phyloP scores from a whole-genome alignment of 331 rosid genomes.

The Saraca asoca region DNA sequence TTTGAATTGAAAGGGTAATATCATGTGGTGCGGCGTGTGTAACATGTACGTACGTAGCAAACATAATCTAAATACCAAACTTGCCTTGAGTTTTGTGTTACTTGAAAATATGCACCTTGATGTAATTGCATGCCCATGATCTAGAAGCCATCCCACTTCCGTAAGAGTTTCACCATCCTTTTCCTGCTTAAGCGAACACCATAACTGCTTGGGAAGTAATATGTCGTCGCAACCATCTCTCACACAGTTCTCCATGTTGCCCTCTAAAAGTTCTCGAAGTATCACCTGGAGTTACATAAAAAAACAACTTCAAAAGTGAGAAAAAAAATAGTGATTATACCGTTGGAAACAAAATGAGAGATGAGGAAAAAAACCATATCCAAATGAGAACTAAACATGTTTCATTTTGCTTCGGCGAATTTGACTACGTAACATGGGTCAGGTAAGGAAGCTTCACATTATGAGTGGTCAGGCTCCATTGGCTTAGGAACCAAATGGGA shows the following conservation, averaged over 20 bases:
- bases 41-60: too few relatives aligned
- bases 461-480: too few relatives aligned
- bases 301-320: background rate
- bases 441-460: too few relatives aligned
- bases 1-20: too few relatives aligned
- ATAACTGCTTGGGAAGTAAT: constrained; percentile 86
- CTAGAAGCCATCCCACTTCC: constrained; percentile 91
- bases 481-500: too few relatives aligned
- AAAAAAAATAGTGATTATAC: too few relatives aligned
- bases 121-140: constrained; percentile 67
- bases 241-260: constrained; percentile 36
- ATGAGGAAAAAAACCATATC: too few relatives aligned
- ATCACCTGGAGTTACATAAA: constrained; percentile 45
- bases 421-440: too few relatives aligned
- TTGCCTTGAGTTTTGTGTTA: constrained; percentile 66
- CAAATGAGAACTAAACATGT: too few relatives aligned
- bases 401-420: too few relatives aligned
- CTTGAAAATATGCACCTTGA: constrained; percentile 76
- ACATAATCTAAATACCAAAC: constrained; percentile 31
- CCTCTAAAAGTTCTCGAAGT: constrained; percentile 50
- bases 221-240: constrained; percentile 59
- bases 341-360: too few relatives aligned
- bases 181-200: constrained; percentile 72
- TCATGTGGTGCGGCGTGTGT: too few relatives aligned
- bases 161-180: constrained; percentile 58